Percentiles rank a stretch among this genome's conserved stretches.
phyloP scores from a whole-genome alignment of 208 protist species.

The Leptomonas pyrrhocoris region DNA sequence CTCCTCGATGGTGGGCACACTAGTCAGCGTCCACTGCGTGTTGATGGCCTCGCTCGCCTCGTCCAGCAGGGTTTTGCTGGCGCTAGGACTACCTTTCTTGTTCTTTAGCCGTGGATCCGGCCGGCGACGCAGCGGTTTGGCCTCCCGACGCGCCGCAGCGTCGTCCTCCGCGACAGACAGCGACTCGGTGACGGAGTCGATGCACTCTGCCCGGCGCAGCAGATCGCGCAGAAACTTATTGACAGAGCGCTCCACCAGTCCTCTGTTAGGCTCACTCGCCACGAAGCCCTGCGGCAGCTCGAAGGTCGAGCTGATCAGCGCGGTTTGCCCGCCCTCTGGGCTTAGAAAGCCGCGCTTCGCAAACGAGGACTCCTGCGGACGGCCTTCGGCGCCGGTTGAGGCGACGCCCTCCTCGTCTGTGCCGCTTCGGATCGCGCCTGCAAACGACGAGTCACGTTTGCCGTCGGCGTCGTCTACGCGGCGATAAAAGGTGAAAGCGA shows the following conservation, averaged over 20 bases:
- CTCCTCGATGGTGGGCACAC: conserved; percentile 81
- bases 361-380: conserved; percentile 24
- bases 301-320: conserved; percentile 75
- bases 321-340: conserved; percentile 8
- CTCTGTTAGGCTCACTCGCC: conserved; percentile 77
- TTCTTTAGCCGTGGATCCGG: conserved; percentile 13
- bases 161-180: conserved; percentile 82
- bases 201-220: conserved; percentile 81
- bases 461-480: conserved; percentile 51
- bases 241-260: conserved; percentile 79
- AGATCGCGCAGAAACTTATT: conserved; percentile 92
- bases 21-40: conserved; percentile 78
- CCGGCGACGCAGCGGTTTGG: conserved; percentile 75
- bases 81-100: conserved; percentile 13
- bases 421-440: neutral
- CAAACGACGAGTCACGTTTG: neutral
- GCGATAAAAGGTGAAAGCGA: conserved; percentile 85
- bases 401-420: neutral
- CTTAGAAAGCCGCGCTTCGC: conserved; percentile 16
- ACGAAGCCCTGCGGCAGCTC: conserved; percentile 78
- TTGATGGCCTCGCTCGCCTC: conserved; percentile 84
- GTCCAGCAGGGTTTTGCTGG: conserved; percentile 70
- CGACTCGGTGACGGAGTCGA: conserved; percentile 81
- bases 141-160: conserved; percentile 65
- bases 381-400: neutral